These are phyloP conservation scores for Parastagonospora avenae DNA, from an alignment of 2,329 filamentous ascomycete genomes.

Conservation along the genomic window DNA sequence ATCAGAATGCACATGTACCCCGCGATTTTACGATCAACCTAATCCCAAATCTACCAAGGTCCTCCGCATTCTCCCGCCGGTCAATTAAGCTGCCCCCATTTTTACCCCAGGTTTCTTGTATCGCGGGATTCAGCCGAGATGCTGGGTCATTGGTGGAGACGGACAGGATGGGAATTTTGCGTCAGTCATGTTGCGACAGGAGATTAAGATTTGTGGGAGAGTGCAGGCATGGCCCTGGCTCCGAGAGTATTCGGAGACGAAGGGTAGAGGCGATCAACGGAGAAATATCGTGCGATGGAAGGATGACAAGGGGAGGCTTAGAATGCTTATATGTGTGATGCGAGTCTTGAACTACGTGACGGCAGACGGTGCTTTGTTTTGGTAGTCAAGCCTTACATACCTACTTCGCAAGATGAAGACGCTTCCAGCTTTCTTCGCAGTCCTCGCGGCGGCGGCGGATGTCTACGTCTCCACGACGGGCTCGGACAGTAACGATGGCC, in stretches of 20 bases:
- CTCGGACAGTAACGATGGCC: constrained; percentile 15
- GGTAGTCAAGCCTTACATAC: background rate
- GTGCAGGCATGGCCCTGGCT: background rate
- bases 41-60: no score
- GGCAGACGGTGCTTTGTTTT: background rate
- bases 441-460: constrained; percentile 19
- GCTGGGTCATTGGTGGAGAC: no score
- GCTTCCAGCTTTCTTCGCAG: background rate
- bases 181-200: background rate
- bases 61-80: no score
- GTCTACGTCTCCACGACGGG: constrained; percentile 50
- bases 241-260: no score
- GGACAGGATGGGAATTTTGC: background rate
- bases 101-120: no score
- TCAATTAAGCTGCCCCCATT: no score
- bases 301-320: no score
- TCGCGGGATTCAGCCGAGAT: no score
- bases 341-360: background rate
- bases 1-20: no score
- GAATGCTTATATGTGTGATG: background rate
- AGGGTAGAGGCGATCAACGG: background rate
- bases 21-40: no score
- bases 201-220: background rate
- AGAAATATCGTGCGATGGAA: background rate
- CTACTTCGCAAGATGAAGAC: background rate